A percentile compares a stretch with the other conserved stretches of the same genome.
Conservation (phyloP, 768 basidiomycete species). For the Mycena rebaudengoi region DNA sequence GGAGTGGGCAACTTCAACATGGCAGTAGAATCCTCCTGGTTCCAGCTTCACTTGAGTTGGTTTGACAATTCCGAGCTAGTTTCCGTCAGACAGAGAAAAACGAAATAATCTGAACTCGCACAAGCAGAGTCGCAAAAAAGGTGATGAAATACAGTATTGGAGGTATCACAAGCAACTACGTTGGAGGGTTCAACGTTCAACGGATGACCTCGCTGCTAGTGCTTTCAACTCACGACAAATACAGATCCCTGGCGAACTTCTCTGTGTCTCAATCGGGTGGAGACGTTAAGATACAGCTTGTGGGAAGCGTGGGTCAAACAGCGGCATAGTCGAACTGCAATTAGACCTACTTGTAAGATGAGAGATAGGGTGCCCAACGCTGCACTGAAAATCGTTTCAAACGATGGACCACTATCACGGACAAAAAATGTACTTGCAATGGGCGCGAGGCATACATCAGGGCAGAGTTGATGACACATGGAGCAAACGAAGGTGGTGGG, state of each 20-base stretch:
- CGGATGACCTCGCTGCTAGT: neutral
- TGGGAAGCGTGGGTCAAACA: neutral
- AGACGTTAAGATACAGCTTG: conserved; percentile 16
- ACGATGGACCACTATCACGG: no score
- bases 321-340: neutral
- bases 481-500: conserved; percentile 8
- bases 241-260: neutral
- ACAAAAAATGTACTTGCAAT: neutral
- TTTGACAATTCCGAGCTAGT: conserved; percentile 1
- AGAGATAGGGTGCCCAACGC: conserved; percentile 15
- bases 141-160: conserved; percentile 1
- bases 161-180: conserved; percentile 3
- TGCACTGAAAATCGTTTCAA: neutral
- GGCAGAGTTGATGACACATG: conserved; percentile 10
- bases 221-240: neutral
- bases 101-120: no score
- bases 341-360: conserved; percentile 7
- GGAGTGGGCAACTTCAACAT: neutral
- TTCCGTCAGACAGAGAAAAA: neutral
- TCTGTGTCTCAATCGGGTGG: conserved; percentile 4
- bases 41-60: conserved; percentile 7
- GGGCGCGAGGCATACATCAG: conserved; percentile 22
- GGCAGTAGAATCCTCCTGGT: conserved; percentile 17
- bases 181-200: neutral
- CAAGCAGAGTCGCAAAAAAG: conserved; percentile 9